A percentile compares a stretch with the other conserved stretches of the same genome.
phyloP scores from a whole-genome alignment of 805 yeast genomes.

The Saturnispora diversa region DNA sequence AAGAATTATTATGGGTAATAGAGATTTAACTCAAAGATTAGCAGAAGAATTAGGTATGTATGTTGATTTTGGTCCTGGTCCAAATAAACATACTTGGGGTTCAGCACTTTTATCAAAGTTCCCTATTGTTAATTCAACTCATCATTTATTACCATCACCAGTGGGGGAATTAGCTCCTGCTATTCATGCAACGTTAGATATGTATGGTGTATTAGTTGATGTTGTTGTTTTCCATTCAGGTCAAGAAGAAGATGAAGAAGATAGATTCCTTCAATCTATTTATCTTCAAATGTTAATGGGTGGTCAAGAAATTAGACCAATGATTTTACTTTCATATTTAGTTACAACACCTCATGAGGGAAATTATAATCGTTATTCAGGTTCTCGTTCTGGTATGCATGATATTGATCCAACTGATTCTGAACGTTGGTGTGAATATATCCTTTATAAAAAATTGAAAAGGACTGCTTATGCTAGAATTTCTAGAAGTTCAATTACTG shows the following conservation, averaged over 20 bases:
- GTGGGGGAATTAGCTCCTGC: conserved; percentile 98
- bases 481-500: conserved; percentile 88
- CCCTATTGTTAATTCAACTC: conserved; percentile 86
- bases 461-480: conserved; percentile 93
- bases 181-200: conserved; percentile 88
- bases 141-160: conserved; percentile 90
- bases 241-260: conserved; percentile 95
- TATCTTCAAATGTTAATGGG: conserved; percentile 77
- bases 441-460: conserved; percentile 75
- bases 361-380: conserved; percentile 85
- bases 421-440: conserved; percentile 99
- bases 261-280: conserved; percentile 77
- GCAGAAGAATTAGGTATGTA: conserved; percentile 94
- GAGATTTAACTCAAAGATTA: conserved; percentile 84
- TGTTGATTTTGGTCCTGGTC: conserved; percentile 96
- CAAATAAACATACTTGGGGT: conserved; percentile 98
- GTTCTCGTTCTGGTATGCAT: conserved; percentile 75
- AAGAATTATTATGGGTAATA: conserved; percentile 87
- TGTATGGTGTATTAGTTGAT: conserved; percentile 81
- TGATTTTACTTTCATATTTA: conserved; percentile 78
- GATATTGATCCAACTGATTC: conserved; percentile 91
- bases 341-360: conserved; percentile 85
- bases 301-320: conserved; percentile 60
- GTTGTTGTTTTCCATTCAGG: conserved; percentile 97
- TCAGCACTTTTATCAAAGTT: conserved; percentile 85